A percentile compares a stretch with the other conserved stretches of the same genome.
Evolutionary conservation across 768 basidiomycete species (phyloP).

Genomic region (Calvatia gigantea): DNA sequence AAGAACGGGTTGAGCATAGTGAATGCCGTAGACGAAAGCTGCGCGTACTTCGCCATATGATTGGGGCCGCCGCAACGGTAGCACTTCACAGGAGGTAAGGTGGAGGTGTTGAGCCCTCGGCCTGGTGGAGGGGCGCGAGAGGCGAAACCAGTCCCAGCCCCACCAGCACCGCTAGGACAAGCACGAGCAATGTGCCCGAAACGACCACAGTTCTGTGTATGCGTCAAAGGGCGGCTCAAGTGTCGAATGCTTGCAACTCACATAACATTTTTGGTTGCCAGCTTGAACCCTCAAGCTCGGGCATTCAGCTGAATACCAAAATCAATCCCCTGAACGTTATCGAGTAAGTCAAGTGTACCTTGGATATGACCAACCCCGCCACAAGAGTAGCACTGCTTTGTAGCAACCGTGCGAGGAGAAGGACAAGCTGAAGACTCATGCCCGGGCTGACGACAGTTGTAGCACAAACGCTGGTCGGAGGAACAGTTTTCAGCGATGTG

Average conservation of each 20-base stretch:
- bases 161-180: slow-evolving; percentile 52
- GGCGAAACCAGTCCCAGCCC: slow-evolving; percentile 45
- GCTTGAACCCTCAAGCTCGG: slow-evolving; percentile 72
- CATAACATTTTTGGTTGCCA: slow-evolving; percentile 80
- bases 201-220: slow-evolving; percentile 68
- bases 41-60: slow-evolving; percentile 71
- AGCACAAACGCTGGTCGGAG: slow-evolving; percentile 86
- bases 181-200: slow-evolving; percentile 79
- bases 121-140: slow-evolving; percentile 74
- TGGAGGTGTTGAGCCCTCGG: slow-evolving; percentile 69
- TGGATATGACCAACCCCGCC: slow-evolving; percentile 90
- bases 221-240: background rate
- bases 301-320: slow-evolving; percentile 61
- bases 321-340: background rate
- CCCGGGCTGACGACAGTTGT: slow-evolving; percentile 93
- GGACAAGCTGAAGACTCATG: slow-evolving; percentile 90
- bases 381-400: slow-evolving; percentile 92
- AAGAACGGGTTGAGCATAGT: slow-evolving; percentile 5
- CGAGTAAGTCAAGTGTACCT: slow-evolving; percentile 26
- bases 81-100: slow-evolving; percentile 81
- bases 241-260: slow-evolving; percentile 32
- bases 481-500: slow-evolving; percentile 93
- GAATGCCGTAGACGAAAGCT: slow-evolving; percentile 8
- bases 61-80: slow-evolving; percentile 89
- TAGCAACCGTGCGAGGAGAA: slow-evolving; percentile 73